Percentiles rank a stretch among this genome's conserved stretches.
Conservation (phyloP, 306 rosid species). For the Oxytropis ochrocephala region DNA sequence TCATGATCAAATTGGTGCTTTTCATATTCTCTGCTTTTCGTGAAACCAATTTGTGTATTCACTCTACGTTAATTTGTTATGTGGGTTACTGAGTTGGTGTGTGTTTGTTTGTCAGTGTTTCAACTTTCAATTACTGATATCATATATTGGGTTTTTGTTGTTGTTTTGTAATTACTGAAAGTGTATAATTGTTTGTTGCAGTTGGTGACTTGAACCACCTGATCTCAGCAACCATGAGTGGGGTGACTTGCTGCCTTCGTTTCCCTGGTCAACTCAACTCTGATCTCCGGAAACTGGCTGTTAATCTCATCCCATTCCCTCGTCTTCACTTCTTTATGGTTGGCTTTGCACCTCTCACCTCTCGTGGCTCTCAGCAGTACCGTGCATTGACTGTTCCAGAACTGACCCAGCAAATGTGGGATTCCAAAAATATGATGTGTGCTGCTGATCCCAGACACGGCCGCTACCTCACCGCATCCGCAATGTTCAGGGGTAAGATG, state of each 20-base stretch:
- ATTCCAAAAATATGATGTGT: slow-evolving; percentile 58
- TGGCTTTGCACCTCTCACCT: slow-evolving; percentile 55
- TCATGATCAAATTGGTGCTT: too few relatives aligned
- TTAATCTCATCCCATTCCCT: slow-evolving; percentile 55
- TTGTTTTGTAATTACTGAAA: not conserved
- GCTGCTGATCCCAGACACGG: slow-evolving; percentile 59
- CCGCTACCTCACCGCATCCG: slow-evolving; percentile 50
- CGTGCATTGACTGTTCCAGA: slow-evolving; percentile 55
- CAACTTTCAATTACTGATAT: not conserved
- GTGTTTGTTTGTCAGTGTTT: not conserved
- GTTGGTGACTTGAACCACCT: slow-evolving; percentile 58
- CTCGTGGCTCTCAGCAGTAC: slow-evolving; percentile 56
- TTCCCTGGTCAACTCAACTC: slow-evolving; percentile 61
- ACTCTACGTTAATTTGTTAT: not conserved
- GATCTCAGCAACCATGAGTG: slow-evolving; percentile 64
- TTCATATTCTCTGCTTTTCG: too few relatives aligned
- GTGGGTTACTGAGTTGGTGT: not conserved
- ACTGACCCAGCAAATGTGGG: slow-evolving; percentile 63
- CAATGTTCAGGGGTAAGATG: slow-evolving; percentile 60
- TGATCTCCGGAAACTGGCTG: slow-evolving; percentile 50
- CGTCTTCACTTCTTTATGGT: slow-evolving; percentile 59
- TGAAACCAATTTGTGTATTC: too few relatives aligned
- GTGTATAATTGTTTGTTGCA: slow-evolving; percentile 21
- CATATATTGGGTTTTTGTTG: not conserved
- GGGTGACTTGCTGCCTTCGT: slow-evolving; percentile 57